Conservation (phyloP, 345 rosid species). For the Combretum micranthum region DNA sequence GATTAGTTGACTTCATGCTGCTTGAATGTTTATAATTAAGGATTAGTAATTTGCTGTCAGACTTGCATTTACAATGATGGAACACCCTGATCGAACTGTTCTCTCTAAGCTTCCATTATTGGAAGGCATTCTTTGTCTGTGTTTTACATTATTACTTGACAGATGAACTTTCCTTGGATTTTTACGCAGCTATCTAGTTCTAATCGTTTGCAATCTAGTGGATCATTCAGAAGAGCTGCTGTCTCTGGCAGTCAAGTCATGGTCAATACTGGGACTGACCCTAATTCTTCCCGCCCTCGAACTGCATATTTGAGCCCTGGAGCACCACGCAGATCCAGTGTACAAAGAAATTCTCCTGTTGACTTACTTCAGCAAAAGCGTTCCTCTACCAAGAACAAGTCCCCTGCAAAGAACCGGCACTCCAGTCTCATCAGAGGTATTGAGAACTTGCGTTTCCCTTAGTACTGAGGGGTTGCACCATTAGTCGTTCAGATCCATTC, state of each 20-base stretch:
- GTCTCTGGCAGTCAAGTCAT: conserved; percentile 48
- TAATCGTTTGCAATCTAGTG: conserved; percentile 46
- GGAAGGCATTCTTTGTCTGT: not conserved
- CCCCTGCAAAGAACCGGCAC: conserved; percentile 53
- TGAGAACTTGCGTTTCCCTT: conserved; percentile 58
- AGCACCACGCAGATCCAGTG: conserved; percentile 36
- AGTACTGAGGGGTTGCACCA: conserved; percentile 30
- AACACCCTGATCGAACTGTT: no score
- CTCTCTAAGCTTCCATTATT: not conserved
- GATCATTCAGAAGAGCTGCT: conserved; percentile 50
- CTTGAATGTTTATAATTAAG: no score
- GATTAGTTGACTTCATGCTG: no score
- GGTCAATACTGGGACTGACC: conserved; percentile 28
- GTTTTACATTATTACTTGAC: not conserved
- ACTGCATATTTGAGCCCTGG: conserved; percentile 38
- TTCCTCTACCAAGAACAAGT: conserved; percentile 38
- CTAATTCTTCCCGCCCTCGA: conserved; percentile 40
- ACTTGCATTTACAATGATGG: no score
- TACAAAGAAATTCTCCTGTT: conserved; percentile 49
- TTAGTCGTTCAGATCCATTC: conserved; percentile 12
- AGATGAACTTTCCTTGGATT: not conserved
- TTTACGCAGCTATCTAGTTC: conserved; percentile 55
- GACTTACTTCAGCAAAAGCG: conserved; percentile 52
- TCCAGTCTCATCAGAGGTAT: conserved; percentile 57
- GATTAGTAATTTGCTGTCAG: no score